Evolutionary conservation across 805 yeast species (phyloP).

Genomic region (Myxozyma monticola): DNA sequence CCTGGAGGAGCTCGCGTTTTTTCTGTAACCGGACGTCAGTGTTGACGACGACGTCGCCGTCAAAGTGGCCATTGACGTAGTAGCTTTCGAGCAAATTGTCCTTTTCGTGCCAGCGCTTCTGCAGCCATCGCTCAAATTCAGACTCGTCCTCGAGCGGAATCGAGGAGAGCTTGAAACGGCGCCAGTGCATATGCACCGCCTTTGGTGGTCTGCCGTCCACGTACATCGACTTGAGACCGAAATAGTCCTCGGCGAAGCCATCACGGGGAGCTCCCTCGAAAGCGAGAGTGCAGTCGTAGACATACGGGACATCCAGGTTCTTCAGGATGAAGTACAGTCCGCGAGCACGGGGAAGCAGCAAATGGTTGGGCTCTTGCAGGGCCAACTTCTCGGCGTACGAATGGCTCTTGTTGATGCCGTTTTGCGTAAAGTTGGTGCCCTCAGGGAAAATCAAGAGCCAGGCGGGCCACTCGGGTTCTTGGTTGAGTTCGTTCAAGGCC

Average conservation of each 20-base stretch:
- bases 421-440: constrained; percentile 80
- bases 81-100: constrained; percentile 62
- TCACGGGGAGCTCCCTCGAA: constrained; percentile 65
- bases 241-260: constrained; percentile 76
- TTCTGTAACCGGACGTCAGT: constrained; percentile 20
- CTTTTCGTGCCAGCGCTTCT: constrained; percentile 71
- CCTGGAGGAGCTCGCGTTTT: constrained; percentile 16
- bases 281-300: constrained; percentile 83
- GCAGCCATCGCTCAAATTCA: constrained; percentile 74
- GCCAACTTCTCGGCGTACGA: constrained; percentile 55
- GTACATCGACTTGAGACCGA: constrained; percentile 62
- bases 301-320: constrained; percentile 49
- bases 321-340: constrained; percentile 72
- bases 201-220: constrained; percentile 72
- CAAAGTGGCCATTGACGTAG: constrained; percentile 29
- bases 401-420: constrained; percentile 60
- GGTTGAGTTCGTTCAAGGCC: constrained; percentile 56
- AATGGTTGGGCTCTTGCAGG: constrained; percentile 51
- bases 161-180: constrained; percentile 55
- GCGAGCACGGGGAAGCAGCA: constrained; percentile 77
- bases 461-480: constrained; percentile 51
- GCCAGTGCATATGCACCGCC: constrained; percentile 62
- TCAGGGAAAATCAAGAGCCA: constrained; percentile 85
- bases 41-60: constrained; percentile 24
- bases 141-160: constrained; percentile 62